Percentiles rank a stretch among this genome's conserved stretches.
Conservation (phyloP, 2,329 filamentous ascomycete genomes). For the Beauveria medogensis region DNA sequence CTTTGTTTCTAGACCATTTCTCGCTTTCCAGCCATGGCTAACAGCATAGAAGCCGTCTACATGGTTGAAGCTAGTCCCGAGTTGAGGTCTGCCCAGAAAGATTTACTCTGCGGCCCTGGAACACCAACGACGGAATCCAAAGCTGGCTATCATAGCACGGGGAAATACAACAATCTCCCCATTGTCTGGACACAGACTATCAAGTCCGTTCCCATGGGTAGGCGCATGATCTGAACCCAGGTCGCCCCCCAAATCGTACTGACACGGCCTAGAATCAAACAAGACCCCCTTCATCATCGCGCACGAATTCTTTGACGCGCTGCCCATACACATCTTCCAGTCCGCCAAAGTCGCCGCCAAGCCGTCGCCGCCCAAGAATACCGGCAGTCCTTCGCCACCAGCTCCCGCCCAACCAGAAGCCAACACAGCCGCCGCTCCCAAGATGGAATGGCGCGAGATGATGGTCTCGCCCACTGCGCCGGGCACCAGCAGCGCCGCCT, state of each 20-base stretch:
- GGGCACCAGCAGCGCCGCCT: constrained; percentile 42
- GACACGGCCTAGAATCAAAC: constrained; percentile 40
- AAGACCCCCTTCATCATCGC: constrained; percentile 89
- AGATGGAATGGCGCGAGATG: constrained; percentile 70
- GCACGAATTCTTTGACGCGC: constrained; percentile 96
- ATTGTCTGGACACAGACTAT: constrained; percentile 89
- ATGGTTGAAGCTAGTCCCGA: constrained; percentile 87
- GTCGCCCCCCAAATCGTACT: background rate
- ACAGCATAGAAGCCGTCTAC: constrained; percentile 78
- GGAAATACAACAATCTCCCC: constrained; percentile 66
- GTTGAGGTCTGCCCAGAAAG: constrained; percentile 68
- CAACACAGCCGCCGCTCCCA: constrained; percentile 23
- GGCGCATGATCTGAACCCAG: constrained; percentile 15
- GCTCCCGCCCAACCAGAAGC: constrained; percentile 33
- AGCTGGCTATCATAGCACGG: constrained; percentile 63
- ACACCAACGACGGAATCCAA: constrained; percentile 61
- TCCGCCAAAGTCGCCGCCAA: constrained; percentile 43
- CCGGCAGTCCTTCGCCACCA: constrained; percentile 29
- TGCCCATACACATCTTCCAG: constrained; percentile 93
- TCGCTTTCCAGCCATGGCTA: constrained; percentile 70
- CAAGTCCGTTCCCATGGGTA: constrained; percentile 67
- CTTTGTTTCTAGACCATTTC: constrained; percentile 60
- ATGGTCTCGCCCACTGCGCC: constrained; percentile 62
- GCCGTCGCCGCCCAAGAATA: constrained; percentile 6
- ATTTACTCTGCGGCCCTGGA: constrained; percentile 68